Evolutionary conservation across 495 filamentous ascomycete species (phyloP), one percentile per base, ranked within the genome.

Genomic region (Rostrohypoxylon terebratum): DNA sequence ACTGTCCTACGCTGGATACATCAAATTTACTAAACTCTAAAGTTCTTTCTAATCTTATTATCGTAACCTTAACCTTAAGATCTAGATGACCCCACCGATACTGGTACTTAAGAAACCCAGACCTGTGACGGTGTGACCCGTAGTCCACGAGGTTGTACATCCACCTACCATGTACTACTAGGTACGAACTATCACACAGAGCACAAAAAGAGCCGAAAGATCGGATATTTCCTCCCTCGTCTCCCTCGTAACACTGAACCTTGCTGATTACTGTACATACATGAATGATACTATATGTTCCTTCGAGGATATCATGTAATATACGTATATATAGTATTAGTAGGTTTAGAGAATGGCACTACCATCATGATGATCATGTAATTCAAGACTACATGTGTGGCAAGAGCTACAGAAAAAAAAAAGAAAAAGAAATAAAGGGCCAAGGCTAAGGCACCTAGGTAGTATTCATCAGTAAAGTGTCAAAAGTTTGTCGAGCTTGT

Each of bases 211-310:
- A 59, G 20, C 34, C 16, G 16, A 61, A 21, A 61, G 20, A 18
- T 57, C 66, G 66, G 66, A 42, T 16, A 62, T 62, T 68, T 62
- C 66, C 50, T 21, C 23, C 45, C 45, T 23, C 23, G 36, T 34
- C 50, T 21, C 23, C 45, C 45, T 23, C 23, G 36, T 34, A 33
- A 23, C 11, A 14, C 34, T 38, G 34, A 34, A 25, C 18, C 28
- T 55, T 45, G 54, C 65, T 36, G 21, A 31, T 33, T 55, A 25
- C 50, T 31, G 21, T 59, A 14, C 21, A 21, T 53, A 23, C 21
- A 23, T 48, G 0, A 18, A n/a, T 31, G 28, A 23, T 31, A 4
- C 2, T 28, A n/a, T 53, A 53, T 21, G 18, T 48, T 21, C 11
- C 38, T 44, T n/a, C 38, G 14, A 14, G 38, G 11, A 23, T 11